Base-by-base conservation (phyloP, 495 filamentous ascomycete species). In the Umbilicaria muhlenbergii region DNA sequence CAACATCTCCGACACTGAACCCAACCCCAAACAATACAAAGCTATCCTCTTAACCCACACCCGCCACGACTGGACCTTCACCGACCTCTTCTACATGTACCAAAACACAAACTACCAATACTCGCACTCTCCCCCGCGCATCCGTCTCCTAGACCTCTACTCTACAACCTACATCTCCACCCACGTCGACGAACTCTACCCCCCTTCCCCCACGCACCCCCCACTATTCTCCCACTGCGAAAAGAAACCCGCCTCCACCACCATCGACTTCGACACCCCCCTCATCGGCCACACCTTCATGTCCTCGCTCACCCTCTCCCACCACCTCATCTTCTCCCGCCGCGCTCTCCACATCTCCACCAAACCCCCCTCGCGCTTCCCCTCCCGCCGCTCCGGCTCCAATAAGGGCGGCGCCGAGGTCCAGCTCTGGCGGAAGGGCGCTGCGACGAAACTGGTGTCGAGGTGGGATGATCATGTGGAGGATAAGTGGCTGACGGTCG, bases 91-190 rank as follows among this genome's bases (percentile, higher is more conserved):
- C 35, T 65, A 58, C 38, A 43, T 64, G 8, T 64, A 60, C 42
- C 51, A 58, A 12, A 55, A 64, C 28, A 50, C 53, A 2, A 57
- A 66, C 42, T 66, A 58, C 39, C 41, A 34, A 38, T 65, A 55
- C 28, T 52, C 61, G 10, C 50, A 57, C 39, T 43, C 51, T 10
- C 41, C 45, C 11, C 39, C 49, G 34, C 55, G 55, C 14, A 51
- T 65, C 21, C 54, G 44, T 3, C 59, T 66, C 33, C 58, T 58
- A 4, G 45, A 48, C 8, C 44, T 58, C 11, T 60, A 56, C 31
- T 55, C 52, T 47, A 54, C 57, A n/a, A 54, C 64, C 21, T 66
- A 66, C 35, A 51, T 66, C 19, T 66, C 63, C 4, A 58, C 52
- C 0, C 62, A 65, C 24, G 53, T 60, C 3, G 58, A 65, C 16